Percentiles rank a stretch among this genome's conserved stretches.
These are phyloP conservation scores for Colletotrichum tofieldiae DNA, from an alignment of 2,329 filamentous ascomycete species.

Conservation along the genomic window DNA sequence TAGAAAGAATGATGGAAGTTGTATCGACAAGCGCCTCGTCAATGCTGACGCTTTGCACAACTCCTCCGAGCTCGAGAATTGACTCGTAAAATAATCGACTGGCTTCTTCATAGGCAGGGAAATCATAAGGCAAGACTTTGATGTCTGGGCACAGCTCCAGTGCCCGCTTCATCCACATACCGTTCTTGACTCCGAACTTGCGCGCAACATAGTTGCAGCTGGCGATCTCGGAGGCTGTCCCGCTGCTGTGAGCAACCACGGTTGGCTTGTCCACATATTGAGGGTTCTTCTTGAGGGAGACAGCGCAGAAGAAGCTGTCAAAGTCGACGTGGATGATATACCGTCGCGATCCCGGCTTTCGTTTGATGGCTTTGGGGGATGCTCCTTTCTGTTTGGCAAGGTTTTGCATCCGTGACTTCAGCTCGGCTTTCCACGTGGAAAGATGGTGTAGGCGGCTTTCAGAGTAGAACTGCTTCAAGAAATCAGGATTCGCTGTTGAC, in stretches of 20 bases:
- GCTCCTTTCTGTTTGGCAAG: conserved; percentile 79
- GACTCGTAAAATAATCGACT: conserved; percentile 90
- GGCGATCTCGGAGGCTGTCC: conserved; percentile 92
- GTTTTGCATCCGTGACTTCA: conserved; percentile 90
- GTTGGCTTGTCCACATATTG: conserved; percentile 84
- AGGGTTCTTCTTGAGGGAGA: conserved; percentile 85
- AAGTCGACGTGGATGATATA: conserved; percentile 98
- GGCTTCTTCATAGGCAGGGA: conserved; percentile 92
- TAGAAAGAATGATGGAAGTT: conserved; percentile 77
- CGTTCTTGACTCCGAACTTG: conserved; percentile 90
- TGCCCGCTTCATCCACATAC: conserved; percentile 99
- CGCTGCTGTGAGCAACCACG: conserved; percentile 89
- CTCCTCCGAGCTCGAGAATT: conserved; percentile 83
- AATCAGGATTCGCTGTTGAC: conserved; percentile 92
- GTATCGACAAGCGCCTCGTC: conserved; percentile 95
- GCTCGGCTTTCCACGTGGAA: conserved; percentile 95
- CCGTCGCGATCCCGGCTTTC: conserved; percentile 75
- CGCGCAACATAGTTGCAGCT: conserved; percentile 97
- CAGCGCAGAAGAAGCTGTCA: conserved; percentile 97
- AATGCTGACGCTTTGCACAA: conserved; percentile 96
- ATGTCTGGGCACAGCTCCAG: conserved; percentile 86
- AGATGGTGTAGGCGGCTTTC: conserved; percentile 96
- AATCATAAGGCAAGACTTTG: conserved; percentile 95
- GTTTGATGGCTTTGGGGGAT: conserved; percentile 62
- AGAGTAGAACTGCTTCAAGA: conserved; percentile 94